Conservation (phyloP, 345 rosid genomes). For the Melaleuca quinquenervia region DNA sequence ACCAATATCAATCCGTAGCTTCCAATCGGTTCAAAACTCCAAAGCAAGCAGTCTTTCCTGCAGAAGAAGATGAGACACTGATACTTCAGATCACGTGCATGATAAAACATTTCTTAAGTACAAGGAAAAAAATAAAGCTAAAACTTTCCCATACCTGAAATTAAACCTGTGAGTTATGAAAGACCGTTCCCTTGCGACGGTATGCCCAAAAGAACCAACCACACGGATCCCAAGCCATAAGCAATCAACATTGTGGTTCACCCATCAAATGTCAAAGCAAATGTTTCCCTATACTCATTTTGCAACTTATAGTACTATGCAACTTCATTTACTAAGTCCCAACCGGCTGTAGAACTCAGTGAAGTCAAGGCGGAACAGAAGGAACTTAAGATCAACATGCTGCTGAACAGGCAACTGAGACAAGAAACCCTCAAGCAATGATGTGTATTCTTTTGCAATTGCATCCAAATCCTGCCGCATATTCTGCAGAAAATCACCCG, state of each 20-base stretch:
- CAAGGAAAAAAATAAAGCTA: not conserved
- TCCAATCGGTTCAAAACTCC: not conserved
- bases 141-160: constrained; percentile 18
- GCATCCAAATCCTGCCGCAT: constrained; percentile 75
- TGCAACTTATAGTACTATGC: not conserved
- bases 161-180: constrained; percentile 1
- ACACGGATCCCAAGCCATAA: not conserved
- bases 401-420: constrained; percentile 82
- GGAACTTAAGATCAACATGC: constrained; percentile 87
- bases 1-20: not conserved
- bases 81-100: not conserved
- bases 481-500: constrained; percentile 77
- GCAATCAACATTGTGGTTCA: not conserved
- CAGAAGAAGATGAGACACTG: constrained; percentile 3
- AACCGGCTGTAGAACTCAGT: constrained; percentile 79
- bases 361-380: constrained; percentile 89
- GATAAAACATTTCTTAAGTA: not conserved
- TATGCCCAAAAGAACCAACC: not conserved
- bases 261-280: not conserved
- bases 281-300: not conserved
- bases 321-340: constrained; percentile 26
- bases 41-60: not conserved
- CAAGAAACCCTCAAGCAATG: constrained; percentile 70
- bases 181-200: not conserved
- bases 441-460: constrained; percentile 59